These are phyloP conservation scores for Erysiphe neolycopersici DNA, from an alignment of 2,329 filamentous ascomycete species.

Conservation along the genomic window DNA sequence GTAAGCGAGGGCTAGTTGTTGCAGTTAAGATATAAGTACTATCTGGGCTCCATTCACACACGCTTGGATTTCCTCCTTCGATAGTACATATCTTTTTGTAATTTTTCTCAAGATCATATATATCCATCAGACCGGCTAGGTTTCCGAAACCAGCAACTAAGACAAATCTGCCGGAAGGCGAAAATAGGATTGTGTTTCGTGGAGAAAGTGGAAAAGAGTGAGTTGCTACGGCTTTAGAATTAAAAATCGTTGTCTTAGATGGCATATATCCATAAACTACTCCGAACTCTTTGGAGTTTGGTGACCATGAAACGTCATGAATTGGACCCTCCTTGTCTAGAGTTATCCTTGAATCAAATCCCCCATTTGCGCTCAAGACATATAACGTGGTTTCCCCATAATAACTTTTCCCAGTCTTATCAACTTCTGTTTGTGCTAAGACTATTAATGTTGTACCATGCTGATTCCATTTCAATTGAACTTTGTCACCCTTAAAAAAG, in stretches of 20 bases:
- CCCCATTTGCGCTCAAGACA: conserved; percentile 70
- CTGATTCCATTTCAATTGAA: conserved; percentile 94
- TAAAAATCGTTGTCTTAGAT: conserved; percentile 97
- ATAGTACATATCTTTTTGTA: conserved; percentile 82
- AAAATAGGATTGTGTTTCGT: conserved; percentile 87
- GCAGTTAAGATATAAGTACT: conserved; percentile 88
- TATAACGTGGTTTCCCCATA: conserved; percentile 97
- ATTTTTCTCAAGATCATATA: conserved; percentile 89
- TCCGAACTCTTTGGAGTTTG: conserved; percentile 91
- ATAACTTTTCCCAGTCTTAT: conserved; percentile 97
- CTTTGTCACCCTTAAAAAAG: conserved; percentile 98
- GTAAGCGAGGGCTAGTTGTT: conserved; percentile 83
- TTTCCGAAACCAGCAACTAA: conserved; percentile 93
- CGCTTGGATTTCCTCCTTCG: conserved; percentile 81
- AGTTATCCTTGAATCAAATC: conserved; percentile 74
- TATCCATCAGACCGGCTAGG: conserved; percentile 86
- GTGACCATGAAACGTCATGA: conserved; percentile 95
- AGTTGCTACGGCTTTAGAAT: conserved; percentile 54
- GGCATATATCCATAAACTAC: conserved; percentile 98
- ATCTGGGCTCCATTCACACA: conserved; percentile 94
- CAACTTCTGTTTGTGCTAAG: conserved; percentile 88
- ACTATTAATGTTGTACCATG: conserved; percentile 78
- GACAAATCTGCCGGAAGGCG: conserved; percentile 75
- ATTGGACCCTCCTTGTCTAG: conserved; percentile 95
- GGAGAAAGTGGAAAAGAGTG: conserved; percentile 71